Evolutionary conservation across 805 yeast genomes (phyloP).

Genomic region (Priceomyces medius): DNA sequence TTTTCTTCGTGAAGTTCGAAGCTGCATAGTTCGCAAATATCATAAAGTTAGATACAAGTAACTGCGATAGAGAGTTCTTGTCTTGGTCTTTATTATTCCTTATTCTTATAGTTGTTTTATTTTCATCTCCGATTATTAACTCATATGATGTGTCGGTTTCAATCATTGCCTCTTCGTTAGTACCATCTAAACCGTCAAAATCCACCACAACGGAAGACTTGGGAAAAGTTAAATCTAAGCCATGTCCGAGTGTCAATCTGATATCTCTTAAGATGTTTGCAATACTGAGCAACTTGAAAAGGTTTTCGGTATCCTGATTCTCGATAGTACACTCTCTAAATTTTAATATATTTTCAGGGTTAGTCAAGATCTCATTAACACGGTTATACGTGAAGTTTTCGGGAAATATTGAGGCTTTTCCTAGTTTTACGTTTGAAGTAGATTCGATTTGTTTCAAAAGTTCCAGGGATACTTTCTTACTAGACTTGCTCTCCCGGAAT

Average conservation of each 20-base stretch:
- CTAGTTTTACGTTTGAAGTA: slow-evolving; percentile 22
- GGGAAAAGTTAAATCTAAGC: slow-evolving; percentile 17
- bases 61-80: slow-evolving; percentile 47
- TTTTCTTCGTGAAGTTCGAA: slow-evolving; percentile 44
- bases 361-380: slow-evolving; percentile 53
- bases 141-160: slow-evolving; percentile 15
- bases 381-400: slow-evolving; percentile 55
- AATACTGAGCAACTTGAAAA: slow-evolving; percentile 26
- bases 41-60: slow-evolving; percentile 83
- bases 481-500: slow-evolving; percentile 7
- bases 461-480: slow-evolving; percentile 6
- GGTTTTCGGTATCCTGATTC: slow-evolving; percentile 23
- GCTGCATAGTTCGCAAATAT: slow-evolving; percentile 67
- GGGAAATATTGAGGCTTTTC: slow-evolving; percentile 30
- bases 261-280: slow-evolving; percentile 25
- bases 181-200: neutral
- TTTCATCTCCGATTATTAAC: slow-evolving; percentile 14
- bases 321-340: slow-evolving; percentile 10
- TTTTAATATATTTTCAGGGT: slow-evolving; percentile 13
- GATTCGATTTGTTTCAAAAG: slow-evolving; percentile 16
- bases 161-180: neutral
- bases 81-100: slow-evolving; percentile 16
- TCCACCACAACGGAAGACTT: slow-evolving; percentile 16
- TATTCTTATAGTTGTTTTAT: slow-evolving; percentile 11
- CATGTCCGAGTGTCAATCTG: slow-evolving; percentile 21